Conservation (phyloP, 225 moss, liverwort and hornwort genomes). For the Physcomitrellopsis africana region DNA sequence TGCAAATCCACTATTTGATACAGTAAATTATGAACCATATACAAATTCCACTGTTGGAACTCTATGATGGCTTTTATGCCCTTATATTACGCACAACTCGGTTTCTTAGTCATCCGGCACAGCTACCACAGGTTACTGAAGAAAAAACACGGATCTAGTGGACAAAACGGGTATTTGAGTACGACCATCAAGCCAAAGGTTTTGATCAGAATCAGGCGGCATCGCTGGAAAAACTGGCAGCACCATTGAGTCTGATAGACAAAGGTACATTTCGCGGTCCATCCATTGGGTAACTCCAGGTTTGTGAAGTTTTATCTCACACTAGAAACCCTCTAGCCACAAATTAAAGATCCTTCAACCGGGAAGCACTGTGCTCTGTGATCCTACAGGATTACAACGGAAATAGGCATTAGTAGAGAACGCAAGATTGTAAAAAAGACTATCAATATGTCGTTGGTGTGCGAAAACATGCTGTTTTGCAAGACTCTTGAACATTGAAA, state of each 20-base stretch:
- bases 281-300: conserved; percentile 21
- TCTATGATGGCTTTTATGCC: conserved; percentile 18
- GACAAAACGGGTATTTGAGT: conserved; percentile 24
- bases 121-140: conserved; percentile 27
- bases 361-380: conserved; percentile 23
- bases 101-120: conserved; percentile 23
- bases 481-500: too few relatives aligned
- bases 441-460: neutral
- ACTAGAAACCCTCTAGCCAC: conserved; percentile 24
- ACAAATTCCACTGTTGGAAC: conserved; percentile 30
- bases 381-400: conserved; percentile 29
- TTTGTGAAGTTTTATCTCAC: conserved; percentile 4
- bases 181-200: neutral
- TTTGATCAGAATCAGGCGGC: conserved; percentile 23
- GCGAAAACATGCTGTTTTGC: neutral
- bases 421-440: neutral
- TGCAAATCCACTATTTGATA: too few relatives aligned
- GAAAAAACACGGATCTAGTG: conserved; percentile 5
- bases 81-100: conserved; percentile 17
- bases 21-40: neutral
- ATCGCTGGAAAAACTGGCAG: conserved; percentile 9
- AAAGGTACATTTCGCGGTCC: conserved; percentile 16
- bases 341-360: conserved; percentile 22
- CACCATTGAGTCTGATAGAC: conserved; percentile 18
- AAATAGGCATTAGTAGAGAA: conserved; percentile 3